A percentile compares a stretch with the other conserved stretches of the same genome.
phyloP scores from a whole-genome alignment of 306 rosid genomes.

The Malus asiatica region DNA sequence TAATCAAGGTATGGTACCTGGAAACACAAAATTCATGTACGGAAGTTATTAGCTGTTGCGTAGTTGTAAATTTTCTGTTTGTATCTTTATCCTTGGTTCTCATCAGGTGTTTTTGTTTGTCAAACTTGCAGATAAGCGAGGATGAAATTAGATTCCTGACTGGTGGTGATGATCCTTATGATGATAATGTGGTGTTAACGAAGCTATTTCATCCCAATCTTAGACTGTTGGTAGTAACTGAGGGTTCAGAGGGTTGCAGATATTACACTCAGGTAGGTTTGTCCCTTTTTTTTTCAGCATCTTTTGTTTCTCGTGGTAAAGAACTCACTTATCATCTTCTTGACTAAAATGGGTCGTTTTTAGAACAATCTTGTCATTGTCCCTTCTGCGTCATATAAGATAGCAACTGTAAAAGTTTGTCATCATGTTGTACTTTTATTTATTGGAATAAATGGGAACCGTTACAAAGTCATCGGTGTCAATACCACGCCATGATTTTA shows the following conservation, averaged over 20 bases:
- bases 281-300: not conserved
- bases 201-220: conserved; percentile 71
- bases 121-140: conserved; percentile 60
- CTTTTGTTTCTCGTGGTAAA: not conserved
- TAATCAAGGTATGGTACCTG: conserved; percentile 54
- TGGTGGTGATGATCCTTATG: conserved; percentile 61
- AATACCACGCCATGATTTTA: no score
- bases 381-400: not conserved
- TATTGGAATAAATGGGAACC: no score
- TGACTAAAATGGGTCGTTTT: not conserved
- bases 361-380: not conserved
- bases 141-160: conserved; percentile 72
- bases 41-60: not conserved
- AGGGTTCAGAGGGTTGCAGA: conserved; percentile 76
- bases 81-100: not conserved
- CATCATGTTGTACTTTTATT: not conserved
- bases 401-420: not conserved
- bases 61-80: not conserved
- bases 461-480: no score
- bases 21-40: not conserved
- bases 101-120: conserved; percentile 5
- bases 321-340: not conserved
- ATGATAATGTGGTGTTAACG: conserved; percentile 58
- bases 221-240: conserved; percentile 64
- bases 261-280: conserved; percentile 60